These are phyloP conservation scores for Hyphopichia burtonii DNA, from an alignment of 1,139 yeast species.

Conservation along the genomic window DNA sequence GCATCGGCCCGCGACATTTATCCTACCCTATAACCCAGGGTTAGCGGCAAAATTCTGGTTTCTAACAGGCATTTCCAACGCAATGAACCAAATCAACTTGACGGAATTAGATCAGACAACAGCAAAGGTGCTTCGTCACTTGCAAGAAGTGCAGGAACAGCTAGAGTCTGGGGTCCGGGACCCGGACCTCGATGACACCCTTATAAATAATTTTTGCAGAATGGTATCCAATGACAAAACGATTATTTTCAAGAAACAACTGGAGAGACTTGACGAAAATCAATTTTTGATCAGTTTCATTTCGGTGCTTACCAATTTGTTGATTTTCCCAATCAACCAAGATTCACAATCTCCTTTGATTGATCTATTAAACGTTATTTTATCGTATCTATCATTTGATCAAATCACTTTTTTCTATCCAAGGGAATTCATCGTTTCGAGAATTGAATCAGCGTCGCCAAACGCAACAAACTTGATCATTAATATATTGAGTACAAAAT, in stretches of 20 bases:
- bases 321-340: constrained; percentile 4
- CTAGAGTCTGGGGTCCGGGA: not conserved
- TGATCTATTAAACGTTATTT: constrained; percentile 12
- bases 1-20: too few relatives aligned
- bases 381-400: constrained; percentile 10
- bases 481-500: constrained; percentile 9
- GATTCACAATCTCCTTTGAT: constrained; percentile 10
- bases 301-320: constrained; percentile 2
- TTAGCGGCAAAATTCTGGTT: too few relatives aligned
- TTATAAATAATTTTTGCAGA: not conserved
- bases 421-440: constrained; percentile 9
- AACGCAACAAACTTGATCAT: constrained; percentile 8
- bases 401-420: constrained; percentile 12
- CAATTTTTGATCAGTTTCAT: constrained; percentile 1
- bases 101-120: constrained; percentile 1
- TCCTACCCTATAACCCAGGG: too few relatives aligned
- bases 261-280: not conserved
- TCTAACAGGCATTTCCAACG: too few relatives aligned
- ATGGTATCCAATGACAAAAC: not conserved
- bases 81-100: constrained; percentile 2
- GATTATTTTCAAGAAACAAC: not conserved
- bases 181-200: not conserved
- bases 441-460: constrained; percentile 3
- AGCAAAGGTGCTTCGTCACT: not conserved
- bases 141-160: not conserved